Conservation (phyloP, 75 land plant species). For the Isoetes taiwanensis region DNA sequence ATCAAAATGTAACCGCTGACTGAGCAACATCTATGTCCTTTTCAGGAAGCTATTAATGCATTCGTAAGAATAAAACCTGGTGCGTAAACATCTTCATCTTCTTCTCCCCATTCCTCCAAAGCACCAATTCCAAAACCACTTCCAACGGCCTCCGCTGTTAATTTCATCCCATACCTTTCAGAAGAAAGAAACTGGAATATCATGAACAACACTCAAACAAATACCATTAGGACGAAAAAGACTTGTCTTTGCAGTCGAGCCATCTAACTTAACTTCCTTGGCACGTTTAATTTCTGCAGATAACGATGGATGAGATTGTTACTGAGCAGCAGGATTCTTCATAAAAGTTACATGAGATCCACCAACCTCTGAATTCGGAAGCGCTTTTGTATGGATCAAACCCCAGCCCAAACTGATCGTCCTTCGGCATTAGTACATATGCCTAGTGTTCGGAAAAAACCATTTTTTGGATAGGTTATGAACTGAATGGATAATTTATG, state of each 20-base stretch:
- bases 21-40: background rate
- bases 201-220: background rate
- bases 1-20: background rate
- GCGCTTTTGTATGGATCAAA: slow-evolving; percentile 87
- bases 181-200: background rate
- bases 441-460: too few relatives aligned
- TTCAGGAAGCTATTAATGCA: background rate
- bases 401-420: slow-evolving; percentile 78
- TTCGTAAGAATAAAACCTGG: slow-evolving; percentile 28
- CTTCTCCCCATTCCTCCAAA: slow-evolving; percentile 72
- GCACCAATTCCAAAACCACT: slow-evolving; percentile 95
- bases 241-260: slow-evolving; percentile 16
- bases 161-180: background rate
- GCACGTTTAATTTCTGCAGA: slow-evolving; percentile 51
- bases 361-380: slow-evolving; percentile 81
- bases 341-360: background rate
- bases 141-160: slow-evolving; percentile 65
- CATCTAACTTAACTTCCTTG: slow-evolving; percentile 11
- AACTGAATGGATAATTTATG: too few relatives aligned
- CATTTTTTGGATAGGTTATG: too few relatives aligned
- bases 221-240: slow-evolving; percentile 69
- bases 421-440: slow-evolving; percentile 63
- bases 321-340: background rate
- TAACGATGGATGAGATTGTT: background rate
- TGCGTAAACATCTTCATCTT: slow-evolving; percentile 90